Percentiles rank a stretch among this genome's conserved stretches.
Evolutionary conservation across 495 filamentous ascomycete species (phyloP).

Genomic region (Delitschia confertaspora): DNA sequence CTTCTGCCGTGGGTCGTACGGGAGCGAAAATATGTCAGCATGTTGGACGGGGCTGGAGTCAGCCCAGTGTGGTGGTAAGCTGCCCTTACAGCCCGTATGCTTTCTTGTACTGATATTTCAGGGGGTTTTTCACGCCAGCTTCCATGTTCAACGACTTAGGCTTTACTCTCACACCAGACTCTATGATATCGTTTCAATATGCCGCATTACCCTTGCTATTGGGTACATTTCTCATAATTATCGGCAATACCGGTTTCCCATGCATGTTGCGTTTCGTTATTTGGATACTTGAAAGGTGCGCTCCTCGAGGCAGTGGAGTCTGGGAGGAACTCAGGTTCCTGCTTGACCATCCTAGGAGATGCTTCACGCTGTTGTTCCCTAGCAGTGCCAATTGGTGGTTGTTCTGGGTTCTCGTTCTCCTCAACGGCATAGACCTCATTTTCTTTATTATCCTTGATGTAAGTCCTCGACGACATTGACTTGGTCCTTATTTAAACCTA

Average conservation of each 20-base stretch:
- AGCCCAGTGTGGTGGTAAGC: slow-evolving; percentile 73
- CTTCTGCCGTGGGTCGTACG: slow-evolving; percentile 73
- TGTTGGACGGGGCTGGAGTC: slow-evolving; percentile 54
- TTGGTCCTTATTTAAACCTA: not conserved
- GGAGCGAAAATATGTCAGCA: slow-evolving; percentile 47
- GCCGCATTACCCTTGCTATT: slow-evolving; percentile 67
- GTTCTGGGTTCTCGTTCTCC: slow-evolving; percentile 68
- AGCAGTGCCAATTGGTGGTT: slow-evolving; percentile 92
- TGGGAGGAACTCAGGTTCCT: slow-evolving; percentile 88
- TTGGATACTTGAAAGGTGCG: slow-evolving; percentile 57
- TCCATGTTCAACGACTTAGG: slow-evolving; percentile 82
- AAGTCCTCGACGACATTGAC: slow-evolving; percentile 31
- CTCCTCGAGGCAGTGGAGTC: slow-evolving; percentile 51
- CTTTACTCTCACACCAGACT: slow-evolving; percentile 82
- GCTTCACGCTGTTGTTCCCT: slow-evolving; percentile 89
- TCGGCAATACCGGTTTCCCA: slow-evolving; percentile 91
- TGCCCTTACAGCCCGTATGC: slow-evolving; percentile 4
- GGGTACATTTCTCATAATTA: slow-evolving; percentile 72
- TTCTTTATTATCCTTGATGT: slow-evolving; percentile 88
- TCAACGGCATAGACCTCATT: slow-evolving; percentile 77
- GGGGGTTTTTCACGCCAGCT: slow-evolving; percentile 71
- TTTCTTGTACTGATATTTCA: slow-evolving; percentile 13
- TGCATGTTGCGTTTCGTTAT: slow-evolving; percentile 87
- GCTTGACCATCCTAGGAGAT: slow-evolving; percentile 86
- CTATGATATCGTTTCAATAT: slow-evolving; percentile 76